Evolutionary conservation across 2,329 filamentous ascomycete genomes (phyloP).

Genomic region (Nothomitra cinnamomea): DNA sequence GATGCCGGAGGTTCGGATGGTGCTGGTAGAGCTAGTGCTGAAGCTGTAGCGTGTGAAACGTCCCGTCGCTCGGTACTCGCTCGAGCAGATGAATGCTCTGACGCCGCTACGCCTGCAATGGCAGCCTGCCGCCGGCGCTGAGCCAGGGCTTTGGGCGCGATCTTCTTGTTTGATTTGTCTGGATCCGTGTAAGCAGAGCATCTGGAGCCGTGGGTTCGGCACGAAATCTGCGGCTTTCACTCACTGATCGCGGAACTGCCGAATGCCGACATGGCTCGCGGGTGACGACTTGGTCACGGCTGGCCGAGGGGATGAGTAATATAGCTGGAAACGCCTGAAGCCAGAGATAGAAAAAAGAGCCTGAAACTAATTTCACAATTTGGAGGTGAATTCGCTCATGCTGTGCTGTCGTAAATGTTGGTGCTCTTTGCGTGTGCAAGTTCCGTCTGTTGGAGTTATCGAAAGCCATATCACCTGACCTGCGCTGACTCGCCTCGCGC

Average conservation of each 20-base stretch:
- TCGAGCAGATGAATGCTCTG: slow-evolving; percentile 22
- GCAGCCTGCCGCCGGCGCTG: slow-evolving; percentile 29
- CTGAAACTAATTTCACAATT: too few species aligned
- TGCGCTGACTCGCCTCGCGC: not conserved
- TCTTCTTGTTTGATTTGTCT: slow-evolving; percentile 57
- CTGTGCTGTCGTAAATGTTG: too few species aligned
- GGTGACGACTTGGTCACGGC: not conserved
- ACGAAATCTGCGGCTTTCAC: slow-evolving; percentile 14
- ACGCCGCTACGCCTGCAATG: slow-evolving; percentile 18
- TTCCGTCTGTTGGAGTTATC: too few species aligned
- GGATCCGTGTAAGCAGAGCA: slow-evolving; percentile 7
- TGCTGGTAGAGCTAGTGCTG: not conserved
- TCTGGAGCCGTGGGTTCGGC: slow-evolving; percentile 15
- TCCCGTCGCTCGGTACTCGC: slow-evolving; percentile 24
- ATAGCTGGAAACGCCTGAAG: too few species aligned
- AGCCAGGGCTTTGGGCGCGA: slow-evolving; percentile 52
- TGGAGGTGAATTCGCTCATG: too few species aligned
- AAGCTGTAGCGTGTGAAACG: not conserved
- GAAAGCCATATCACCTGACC: not conserved
- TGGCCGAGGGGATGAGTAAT: not conserved
- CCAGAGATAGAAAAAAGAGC: too few species aligned
- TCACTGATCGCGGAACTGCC: slow-evolving; percentile 37
- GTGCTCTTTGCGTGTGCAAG: too few species aligned
- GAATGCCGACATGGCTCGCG: slow-evolving; percentile 24
- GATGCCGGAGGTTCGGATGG: not conserved